Base-by-base conservation (phyloP, 371 early-diverging fungal species). In the Lichtheimia corymbifera region DNA sequence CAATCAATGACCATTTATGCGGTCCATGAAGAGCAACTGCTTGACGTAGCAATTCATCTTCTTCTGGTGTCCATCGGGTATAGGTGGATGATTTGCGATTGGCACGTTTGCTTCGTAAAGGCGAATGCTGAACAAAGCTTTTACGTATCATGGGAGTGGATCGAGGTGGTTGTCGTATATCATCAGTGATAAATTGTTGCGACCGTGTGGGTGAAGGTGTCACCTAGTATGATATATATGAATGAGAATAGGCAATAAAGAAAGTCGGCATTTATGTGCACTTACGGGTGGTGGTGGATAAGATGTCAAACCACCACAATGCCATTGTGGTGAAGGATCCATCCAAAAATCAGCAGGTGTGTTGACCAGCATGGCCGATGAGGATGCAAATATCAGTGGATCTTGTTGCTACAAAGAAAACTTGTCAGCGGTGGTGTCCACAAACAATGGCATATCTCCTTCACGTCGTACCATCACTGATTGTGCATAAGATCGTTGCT, bases 1-100 rank as follows among this genome's bases (percentile, higher is more conserved):
- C 85, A 50, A 90, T 80, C 44, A 79, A 61, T 5, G 83, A 79
- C 90, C 90, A 90, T 65, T 85, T 82, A 63, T 80, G 80, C 11
- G 82, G 76, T 0, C 82, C 82, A 57, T 83, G 76, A 4, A 79
- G 28, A 5, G 67, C 67, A 24, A 80, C 82, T 14, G 79, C 82
- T 50, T 75, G 75, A 22, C 72, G 67, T 7, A 82, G 51, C 22
- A 75, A 41, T 25, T 73, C 74, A 57, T 82, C 82, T 61, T 82
- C 82, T 56, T 82, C 82, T 17, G 58, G 47, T 9, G 77, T 79
- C 82, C 82, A 82, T 9, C 79, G 70, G 6, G 80, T 73, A 61
- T 80, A 80, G 1, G 77, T 73, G 24, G 77, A 73, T n/a, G 76
- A 59, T 52, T 70, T 70, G 55, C 63, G 62, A 20, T 63, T 64